Evolutionary conservation across 108 stramenopile genomes (phyloP).

Genomic region (Parietichytrium sp.): DNA sequence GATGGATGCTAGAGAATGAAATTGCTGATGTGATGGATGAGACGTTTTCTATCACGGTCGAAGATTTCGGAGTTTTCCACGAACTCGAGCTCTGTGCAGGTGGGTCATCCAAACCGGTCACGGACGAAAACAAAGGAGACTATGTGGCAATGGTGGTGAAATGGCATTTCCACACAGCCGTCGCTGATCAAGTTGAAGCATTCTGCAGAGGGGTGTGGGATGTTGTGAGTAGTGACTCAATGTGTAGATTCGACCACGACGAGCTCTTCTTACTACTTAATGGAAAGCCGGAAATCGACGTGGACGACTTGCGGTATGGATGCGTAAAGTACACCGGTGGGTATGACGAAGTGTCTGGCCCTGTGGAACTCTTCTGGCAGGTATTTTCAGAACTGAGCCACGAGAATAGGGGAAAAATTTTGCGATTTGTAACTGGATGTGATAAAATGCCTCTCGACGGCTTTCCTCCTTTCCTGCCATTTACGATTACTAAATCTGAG

Average conservation of each 20-base stretch:
- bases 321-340: background rate
- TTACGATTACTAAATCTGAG: slow-evolving; percentile 3
- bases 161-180: background rate
- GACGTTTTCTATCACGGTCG: background rate
- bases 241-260: background rate
- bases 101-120: background rate
- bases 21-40: slow-evolving; percentile 4
- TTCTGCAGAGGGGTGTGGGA: background rate
- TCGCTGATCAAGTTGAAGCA: background rate
- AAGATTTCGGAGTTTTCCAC: background rate
- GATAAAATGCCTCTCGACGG: background rate
- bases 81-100: slow-evolving; percentile 3
- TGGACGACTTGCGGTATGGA: background rate
- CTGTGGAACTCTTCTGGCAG: slow-evolving; percentile 14
- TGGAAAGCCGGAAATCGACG: background rate
- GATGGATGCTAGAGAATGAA: slow-evolving; percentile 21
- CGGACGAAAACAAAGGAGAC: background rate
- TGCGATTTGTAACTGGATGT: slow-evolving; percentile 31
- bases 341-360: background rate
- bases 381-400: background rate
- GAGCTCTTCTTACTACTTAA: slow-evolving; percentile 1
- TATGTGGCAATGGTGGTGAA: background rate
- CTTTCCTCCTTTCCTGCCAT: background rate
- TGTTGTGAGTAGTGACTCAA: background rate
- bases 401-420: background rate